Evolutionary conservation across 2,329 filamentous ascomycete species (phyloP).

Genomic region (Periconia macrospinosa): DNA sequence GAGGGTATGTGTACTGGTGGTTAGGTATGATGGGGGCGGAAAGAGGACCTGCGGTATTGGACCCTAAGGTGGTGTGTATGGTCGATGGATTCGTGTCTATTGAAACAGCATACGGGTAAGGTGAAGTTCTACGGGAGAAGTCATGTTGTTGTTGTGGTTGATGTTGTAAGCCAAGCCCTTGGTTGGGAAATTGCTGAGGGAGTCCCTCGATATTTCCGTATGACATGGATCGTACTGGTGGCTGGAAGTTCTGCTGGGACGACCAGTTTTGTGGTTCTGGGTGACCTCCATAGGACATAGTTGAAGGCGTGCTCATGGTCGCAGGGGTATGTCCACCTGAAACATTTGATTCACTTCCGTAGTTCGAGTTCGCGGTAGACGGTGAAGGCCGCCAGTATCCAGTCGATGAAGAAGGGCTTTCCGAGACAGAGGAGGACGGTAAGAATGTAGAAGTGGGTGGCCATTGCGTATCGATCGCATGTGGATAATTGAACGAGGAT

Average conservation of each 20-base stretch:
- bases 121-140: conserved; percentile 34
- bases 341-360: conserved; percentile 40
- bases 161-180: conserved; percentile 22
- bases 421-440: conserved; percentile 38
- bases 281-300: conserved; percentile 36
- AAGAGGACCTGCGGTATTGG: conserved; percentile 30
- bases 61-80: conserved; percentile 26
- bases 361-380: conserved; percentile 37
- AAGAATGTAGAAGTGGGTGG: conserved; percentile 32
- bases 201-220: conserved; percentile 44
- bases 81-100: conserved; percentile 36
- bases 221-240: conserved; percentile 42
- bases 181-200: conserved; percentile 33
- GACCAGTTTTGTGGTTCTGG: conserved; percentile 34
- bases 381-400: conserved; percentile 40
- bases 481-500: conserved; percentile 36
- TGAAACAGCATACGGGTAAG: conserved; percentile 35
- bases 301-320: conserved; percentile 40
- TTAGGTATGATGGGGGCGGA: conserved; percentile 39
- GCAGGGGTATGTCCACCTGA: conserved; percentile 38
- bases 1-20: conserved; percentile 31
- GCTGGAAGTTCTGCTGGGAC: conserved; percentile 27
- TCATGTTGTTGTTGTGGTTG: conserved; percentile 29
- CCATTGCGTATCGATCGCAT: conserved; percentile 42
- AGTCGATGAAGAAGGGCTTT: conserved; percentile 35